Percentiles rank a stretch among this genome's conserved stretches.
Evolutionary conservation across 2,329 filamentous ascomycete species (phyloP).

Genomic region (Fusarium dimerum): DNA sequence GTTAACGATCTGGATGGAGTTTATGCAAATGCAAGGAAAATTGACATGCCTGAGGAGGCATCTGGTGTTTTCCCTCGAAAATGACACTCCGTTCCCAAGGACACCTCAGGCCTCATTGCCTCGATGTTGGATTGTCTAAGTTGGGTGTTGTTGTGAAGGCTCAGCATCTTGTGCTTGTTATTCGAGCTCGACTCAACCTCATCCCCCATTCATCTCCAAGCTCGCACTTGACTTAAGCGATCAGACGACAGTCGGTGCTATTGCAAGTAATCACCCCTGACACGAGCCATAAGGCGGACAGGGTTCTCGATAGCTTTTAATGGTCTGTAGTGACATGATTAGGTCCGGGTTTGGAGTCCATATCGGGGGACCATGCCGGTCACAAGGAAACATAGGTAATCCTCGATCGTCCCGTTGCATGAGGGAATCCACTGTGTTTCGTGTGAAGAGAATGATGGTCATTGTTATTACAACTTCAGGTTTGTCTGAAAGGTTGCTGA

Average conservation of each 20-base stretch:
- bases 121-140: no score
- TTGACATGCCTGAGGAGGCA: neutral
- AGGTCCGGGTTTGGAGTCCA: conserved; percentile 19
- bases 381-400: conserved; percentile 10
- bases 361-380: conserved; percentile 24
- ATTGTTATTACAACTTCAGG: neutral
- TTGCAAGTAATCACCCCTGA: neutral
- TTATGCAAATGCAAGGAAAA: conserved; percentile 1
- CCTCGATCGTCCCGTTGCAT: neutral
- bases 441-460: neutral
- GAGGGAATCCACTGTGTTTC: neutral
- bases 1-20: conserved; percentile 22
- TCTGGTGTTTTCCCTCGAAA: no score
- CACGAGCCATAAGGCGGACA: neutral
- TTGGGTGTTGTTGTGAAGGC: no score
- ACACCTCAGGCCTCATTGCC: no score
- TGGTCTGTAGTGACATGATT: conserved; percentile 9
- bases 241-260: neutral
- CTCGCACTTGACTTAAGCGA: neutral
- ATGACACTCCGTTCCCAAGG: no score
- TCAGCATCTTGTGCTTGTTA: no score
- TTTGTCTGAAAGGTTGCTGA: no score
- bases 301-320: conserved; percentile 18
- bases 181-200: no score
- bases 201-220: neutral